These are phyloP conservation scores for Aspergillus ostianus DNA, from an alignment of 495 filamentous ascomycete genomes.

Conservation along the genomic window DNA sequence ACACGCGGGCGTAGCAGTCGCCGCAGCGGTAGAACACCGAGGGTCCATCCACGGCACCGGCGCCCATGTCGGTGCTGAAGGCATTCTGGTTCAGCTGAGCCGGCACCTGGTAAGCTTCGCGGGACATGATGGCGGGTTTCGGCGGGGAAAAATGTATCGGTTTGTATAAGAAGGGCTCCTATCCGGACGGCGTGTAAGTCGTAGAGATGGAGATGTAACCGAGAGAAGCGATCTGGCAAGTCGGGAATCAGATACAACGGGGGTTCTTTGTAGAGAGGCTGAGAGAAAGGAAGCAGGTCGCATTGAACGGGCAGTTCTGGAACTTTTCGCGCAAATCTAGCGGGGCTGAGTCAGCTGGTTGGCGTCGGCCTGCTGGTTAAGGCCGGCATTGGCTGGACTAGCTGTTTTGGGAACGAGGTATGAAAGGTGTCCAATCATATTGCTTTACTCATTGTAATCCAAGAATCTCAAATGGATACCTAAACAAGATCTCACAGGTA, in stretches of 20 bases:
- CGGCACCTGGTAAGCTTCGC: slow-evolving; percentile 52
- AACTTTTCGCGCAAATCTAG: slow-evolving; percentile 11
- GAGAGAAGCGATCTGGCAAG: neutral
- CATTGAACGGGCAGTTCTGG: slow-evolving; percentile 6
- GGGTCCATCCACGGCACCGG: slow-evolving; percentile 34
- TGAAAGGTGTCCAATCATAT: slow-evolving; percentile 1
- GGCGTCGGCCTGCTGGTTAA: neutral
- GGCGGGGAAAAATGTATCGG: neutral
- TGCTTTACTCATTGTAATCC: neutral
- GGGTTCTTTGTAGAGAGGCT: neutral
- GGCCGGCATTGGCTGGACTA: neutral
- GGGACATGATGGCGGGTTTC: slow-evolving; percentile 36
- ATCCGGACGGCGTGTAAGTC: neutral
- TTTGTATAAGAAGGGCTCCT: neutral
- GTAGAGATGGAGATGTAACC: slow-evolving; percentile 8
- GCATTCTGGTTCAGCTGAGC: slow-evolving; percentile 33
- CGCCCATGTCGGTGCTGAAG: slow-evolving; percentile 35
- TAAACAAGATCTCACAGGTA: too few species aligned
- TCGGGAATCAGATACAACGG: neutral
- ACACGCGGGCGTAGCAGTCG: slow-evolving; percentile 82
- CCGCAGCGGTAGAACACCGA: slow-evolving; percentile 86
- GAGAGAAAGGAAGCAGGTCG: neutral
- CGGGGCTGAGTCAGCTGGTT: slow-evolving; percentile 5
- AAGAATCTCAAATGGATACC: too few species aligned
- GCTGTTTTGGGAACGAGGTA: neutral